Conservation (phyloP, 306 rosid genomes). For the Begonia masoniana region DNA sequence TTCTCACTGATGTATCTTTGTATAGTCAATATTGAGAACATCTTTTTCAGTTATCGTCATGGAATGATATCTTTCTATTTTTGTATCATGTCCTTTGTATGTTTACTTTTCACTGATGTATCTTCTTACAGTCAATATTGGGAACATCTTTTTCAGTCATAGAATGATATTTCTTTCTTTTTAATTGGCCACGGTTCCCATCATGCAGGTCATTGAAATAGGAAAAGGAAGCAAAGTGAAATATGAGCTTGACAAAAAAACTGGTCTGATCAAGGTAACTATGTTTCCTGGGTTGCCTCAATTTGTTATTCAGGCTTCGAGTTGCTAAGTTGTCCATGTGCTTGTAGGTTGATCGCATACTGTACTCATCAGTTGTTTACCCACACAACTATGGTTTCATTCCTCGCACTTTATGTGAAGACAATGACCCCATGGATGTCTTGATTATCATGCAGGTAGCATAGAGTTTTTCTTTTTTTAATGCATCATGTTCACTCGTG, state of each 20-base stretch:
- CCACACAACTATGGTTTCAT: slow-evolving; percentile 95
- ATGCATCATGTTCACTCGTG: too few relatives aligned
- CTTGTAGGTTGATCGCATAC: slow-evolving; percentile 76
- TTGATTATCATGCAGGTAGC: slow-evolving; percentile 87
- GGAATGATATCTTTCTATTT: not conserved
- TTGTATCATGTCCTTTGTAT: too few relatives aligned
- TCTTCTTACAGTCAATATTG: too few relatives aligned
- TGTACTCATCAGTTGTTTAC: slow-evolving; percentile 91
- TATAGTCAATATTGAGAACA: not conserved
- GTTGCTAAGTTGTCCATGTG: slow-evolving; percentile 9
- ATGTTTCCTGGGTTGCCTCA: not conserved
- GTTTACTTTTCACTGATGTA: too few relatives aligned
- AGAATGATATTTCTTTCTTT: not conserved
- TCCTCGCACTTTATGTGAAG: slow-evolving; percentile 92
- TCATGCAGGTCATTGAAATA: slow-evolving; percentile 69
- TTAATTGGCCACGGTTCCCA: slow-evolving; percentile 1
- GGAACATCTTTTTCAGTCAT: not conserved
- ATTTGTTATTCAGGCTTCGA: not conserved
- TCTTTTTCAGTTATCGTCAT: too few relatives aligned
- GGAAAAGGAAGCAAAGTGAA: slow-evolving; percentile 90
- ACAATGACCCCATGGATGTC: slow-evolving; percentile 76
- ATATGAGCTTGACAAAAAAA: slow-evolving; percentile 84
- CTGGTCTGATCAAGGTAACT: slow-evolving; percentile 72
- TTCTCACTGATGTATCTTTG: not conserved
- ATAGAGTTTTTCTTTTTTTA: not conserved